Evolutionary conservation across 306 rosid genomes (phyloP), one percentile per base, ranked within the genome.

Genomic region (Gillenia trifoliata): DNA sequence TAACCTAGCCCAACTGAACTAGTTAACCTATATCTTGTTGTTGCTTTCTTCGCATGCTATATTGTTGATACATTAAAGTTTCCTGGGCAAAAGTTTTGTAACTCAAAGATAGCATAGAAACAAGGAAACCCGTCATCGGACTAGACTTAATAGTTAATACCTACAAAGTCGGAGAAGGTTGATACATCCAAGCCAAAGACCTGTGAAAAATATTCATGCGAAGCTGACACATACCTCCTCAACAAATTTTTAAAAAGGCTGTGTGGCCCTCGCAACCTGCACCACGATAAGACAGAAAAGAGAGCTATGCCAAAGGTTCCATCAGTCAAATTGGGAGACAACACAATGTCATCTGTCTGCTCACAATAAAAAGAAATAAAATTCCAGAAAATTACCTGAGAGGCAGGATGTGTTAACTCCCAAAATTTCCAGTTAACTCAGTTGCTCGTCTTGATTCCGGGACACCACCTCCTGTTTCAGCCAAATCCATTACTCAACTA

Each of bases 261-360:
- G 84, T 66, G 50, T 81, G 81, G 49, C 84, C 84, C 52, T 81
- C 81, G 59, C 78, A 28, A 76, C 84, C 84, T 81, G 75, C 81
- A 72, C 23, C 64, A 22, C 49, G 19, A 81, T 68, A 75, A 29
- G 16, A 72, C 29, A 75, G 47, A 69, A 41, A 45, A 64, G 28
- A 76, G 33, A 66, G 84, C 81, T 59, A 76, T 36, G 68, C 71
- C 68, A 65, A 71, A 64, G 71, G 31, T 81, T 76, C 61, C 77
- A 72, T 59, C 75, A 76, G 77, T 77, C 71, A 47, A 80, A 70
- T 36, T 22, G 2, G n/a, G 1, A 25, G 1, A 28, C 29, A 26
- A 0, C 16, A 19, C 65, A 19, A 54, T 16, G 25, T 11, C 23
- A 38, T 64, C 30, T 13, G 20, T 31, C 12, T 33, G 56, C 4